phyloP scores from a whole-genome alignment of 2,329 filamentous ascomycete species.

The Penicillium sp. region DNA sequence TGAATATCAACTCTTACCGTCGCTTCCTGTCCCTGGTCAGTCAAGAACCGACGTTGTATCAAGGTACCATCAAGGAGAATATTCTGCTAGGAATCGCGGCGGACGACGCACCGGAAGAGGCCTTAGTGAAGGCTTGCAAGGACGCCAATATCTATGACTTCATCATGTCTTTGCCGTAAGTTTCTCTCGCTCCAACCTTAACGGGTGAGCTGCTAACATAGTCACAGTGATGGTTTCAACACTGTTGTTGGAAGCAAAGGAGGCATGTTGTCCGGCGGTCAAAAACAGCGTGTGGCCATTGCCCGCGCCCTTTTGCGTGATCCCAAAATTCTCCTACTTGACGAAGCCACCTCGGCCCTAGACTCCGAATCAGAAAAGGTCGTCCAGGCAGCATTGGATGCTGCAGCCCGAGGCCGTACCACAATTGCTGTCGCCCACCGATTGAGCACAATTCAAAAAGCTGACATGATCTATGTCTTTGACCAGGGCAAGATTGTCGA shows the following conservation, averaged over 20 bases:
- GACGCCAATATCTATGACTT: slow-evolving; percentile 95
- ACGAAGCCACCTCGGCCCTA: slow-evolving; percentile 70
- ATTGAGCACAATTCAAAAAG: slow-evolving; percentile 90
- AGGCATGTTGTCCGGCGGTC: slow-evolving; percentile 81
- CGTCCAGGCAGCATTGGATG: slow-evolving; percentile 74
- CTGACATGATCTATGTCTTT: slow-evolving; percentile 95
- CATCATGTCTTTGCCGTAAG: slow-evolving; percentile 76
- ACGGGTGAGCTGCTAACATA: slow-evolving; percentile 22
- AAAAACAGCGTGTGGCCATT: slow-evolving; percentile 94
- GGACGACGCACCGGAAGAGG: slow-evolving; percentile 71
- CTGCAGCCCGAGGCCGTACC: slow-evolving; percentile 80
- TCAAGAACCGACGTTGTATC: slow-evolving; percentile 93
- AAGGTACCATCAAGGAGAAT: slow-evolving; percentile 89
- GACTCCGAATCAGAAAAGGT: slow-evolving; percentile 57
- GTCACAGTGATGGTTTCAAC: slow-evolving; percentile 71
- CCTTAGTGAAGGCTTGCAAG: slow-evolving; percentile 77
- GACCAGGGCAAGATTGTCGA: slow-evolving; percentile 87
- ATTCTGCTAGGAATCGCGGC: slow-evolving; percentile 77
- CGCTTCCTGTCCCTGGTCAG: slow-evolving; percentile 83
- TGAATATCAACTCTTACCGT: slow-evolving; percentile 88
- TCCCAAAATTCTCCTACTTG: slow-evolving; percentile 82
- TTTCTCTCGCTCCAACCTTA: slow-evolving; percentile 21
- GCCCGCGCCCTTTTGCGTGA: slow-evolving; percentile 89
- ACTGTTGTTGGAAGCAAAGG: slow-evolving; percentile 89
- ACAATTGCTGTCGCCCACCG: slow-evolving; percentile 95